Percentiles rank a stretch among this genome's conserved stretches.
Conservation (phyloP, 768 basidiomycete species). For the Filobasidium floriforme region DNA sequence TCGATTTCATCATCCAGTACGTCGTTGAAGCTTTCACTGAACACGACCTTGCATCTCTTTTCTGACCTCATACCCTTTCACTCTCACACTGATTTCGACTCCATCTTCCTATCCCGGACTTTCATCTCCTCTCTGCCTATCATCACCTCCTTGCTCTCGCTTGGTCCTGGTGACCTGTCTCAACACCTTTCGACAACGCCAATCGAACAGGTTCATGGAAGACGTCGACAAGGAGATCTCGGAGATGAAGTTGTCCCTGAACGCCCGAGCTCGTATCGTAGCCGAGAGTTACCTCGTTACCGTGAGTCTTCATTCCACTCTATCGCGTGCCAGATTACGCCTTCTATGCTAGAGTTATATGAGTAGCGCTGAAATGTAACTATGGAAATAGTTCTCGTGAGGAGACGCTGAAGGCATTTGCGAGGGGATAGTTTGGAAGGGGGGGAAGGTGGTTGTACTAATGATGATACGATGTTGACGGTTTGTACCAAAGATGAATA, state of each 20-base stretch:
- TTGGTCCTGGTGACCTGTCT: too few relatives aligned
- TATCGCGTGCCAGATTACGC: background rate
- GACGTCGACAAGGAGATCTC: conserved; percentile 99
- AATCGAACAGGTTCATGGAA: conserved; percentile 63
- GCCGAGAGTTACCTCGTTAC: conserved; percentile 81
- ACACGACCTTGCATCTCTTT: too few relatives aligned
- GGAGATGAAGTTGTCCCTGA: conserved; percentile 96
- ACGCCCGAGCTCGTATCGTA: conserved; percentile 90
- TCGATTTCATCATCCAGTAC: conserved; percentile 98
- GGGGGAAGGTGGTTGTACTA: too few relatives aligned
- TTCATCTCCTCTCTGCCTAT: too few relatives aligned
- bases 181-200: background rate
- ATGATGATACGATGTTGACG: too few relatives aligned
- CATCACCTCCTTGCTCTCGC: too few relatives aligned
- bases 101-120: background rate
- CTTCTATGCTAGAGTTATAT: background rate
- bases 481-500: too few relatives aligned
- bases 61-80: background rate
- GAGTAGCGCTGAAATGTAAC: too few relatives aligned
- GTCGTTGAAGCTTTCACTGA: conserved; percentile 38
- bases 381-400: too few relatives aligned
- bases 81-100: background rate
- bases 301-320: background rate
- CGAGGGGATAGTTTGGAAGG: too few relatives aligned
- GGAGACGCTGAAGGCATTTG: too few relatives aligned